phyloP scores from a whole-genome alignment of 768 basidiomycete species.

The Fistulinella prunicolor region DNA sequence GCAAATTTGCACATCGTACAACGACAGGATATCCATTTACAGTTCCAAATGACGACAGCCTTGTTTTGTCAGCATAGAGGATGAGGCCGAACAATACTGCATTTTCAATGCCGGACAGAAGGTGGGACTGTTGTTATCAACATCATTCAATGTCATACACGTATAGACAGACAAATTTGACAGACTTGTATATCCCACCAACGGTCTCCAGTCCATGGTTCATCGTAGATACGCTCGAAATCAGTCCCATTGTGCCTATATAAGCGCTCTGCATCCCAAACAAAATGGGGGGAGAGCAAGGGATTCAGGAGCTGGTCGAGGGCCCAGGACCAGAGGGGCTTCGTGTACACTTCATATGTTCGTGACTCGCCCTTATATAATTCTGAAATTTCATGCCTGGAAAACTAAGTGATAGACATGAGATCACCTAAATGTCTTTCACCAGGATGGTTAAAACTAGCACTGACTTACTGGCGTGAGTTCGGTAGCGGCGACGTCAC shows the following conservation, averaged over 20 bases:
- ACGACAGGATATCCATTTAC: no score
- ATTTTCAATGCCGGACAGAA: no score
- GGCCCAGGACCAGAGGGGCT: conserved; percentile 6
- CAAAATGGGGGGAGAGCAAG: conserved; percentile 12
- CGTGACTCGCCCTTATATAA: conserved; percentile 1
- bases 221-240: conserved; percentile 2
- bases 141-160: no score
- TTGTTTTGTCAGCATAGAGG: no score
- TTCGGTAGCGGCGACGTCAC: neutral
- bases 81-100: no score
- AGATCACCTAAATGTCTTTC: no score
- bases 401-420: no score
- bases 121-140: no score
- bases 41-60: no score
- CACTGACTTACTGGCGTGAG: conserved; percentile 7
- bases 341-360: neutral
- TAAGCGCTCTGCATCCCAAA: conserved; percentile 13
- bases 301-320: conserved; percentile 2
- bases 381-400: neutral
- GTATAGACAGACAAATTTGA: neutral
- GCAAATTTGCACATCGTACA: no score
- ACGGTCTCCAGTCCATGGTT: conserved; percentile 9
- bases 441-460: no score
- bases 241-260: neutral
- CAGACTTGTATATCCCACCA: conserved; percentile 13